These are phyloP conservation scores for Lactifluus pinguis DNA, from an alignment of 768 basidiomycete genomes.

Conservation along the genomic window DNA sequence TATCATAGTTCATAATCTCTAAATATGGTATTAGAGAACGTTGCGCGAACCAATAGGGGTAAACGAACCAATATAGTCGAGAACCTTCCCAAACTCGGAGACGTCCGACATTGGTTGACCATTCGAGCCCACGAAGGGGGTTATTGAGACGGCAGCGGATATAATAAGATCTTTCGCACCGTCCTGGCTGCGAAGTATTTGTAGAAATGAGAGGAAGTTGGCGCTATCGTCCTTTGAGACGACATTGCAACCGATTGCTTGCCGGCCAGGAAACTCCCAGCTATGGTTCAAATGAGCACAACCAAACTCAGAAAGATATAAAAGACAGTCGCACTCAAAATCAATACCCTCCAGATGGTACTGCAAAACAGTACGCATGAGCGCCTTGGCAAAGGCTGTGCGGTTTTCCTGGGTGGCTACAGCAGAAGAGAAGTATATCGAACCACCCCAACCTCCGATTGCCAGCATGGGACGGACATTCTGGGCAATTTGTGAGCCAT, in stretches of 20 bases:
- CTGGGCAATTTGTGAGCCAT: too few relatives aligned
- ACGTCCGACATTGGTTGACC: slow-evolving; percentile 1
- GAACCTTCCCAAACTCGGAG: slow-evolving; percentile 9
- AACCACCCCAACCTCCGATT: slow-evolving; percentile 67
- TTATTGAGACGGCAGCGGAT: neutral
- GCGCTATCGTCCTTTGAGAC: neutral
- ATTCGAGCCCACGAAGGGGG: neutral
- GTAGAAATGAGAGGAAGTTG: slow-evolving; percentile 7
- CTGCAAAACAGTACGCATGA: slow-evolving; percentile 37
- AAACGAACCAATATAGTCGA: slow-evolving; percentile 14
- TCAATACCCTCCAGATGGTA: slow-evolving; percentile 54
- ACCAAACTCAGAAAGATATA: neutral
- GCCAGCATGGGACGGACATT: slow-evolving; percentile 46
- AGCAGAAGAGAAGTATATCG: slow-evolving; percentile 50
- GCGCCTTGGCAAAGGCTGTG: slow-evolving; percentile 54
- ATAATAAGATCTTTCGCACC: neutral
- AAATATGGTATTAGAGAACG: too few relatives aligned
- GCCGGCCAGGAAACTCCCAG: slow-evolving; percentile 9
- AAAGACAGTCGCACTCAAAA: slow-evolving; percentile 22
- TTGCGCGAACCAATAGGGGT: too few relatives aligned
- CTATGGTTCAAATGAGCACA: neutral
- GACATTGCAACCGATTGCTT: slow-evolving; percentile 5
- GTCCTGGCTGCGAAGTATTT: neutral
- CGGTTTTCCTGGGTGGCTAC: slow-evolving; percentile 50
- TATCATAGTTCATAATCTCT: too few relatives aligned